Percentiles rank a stretch among this genome's conserved stretches.
Evolutionary conservation across 257 asterid genomes (phyloP).

Genomic region (Verbascum thapsus): DNA sequence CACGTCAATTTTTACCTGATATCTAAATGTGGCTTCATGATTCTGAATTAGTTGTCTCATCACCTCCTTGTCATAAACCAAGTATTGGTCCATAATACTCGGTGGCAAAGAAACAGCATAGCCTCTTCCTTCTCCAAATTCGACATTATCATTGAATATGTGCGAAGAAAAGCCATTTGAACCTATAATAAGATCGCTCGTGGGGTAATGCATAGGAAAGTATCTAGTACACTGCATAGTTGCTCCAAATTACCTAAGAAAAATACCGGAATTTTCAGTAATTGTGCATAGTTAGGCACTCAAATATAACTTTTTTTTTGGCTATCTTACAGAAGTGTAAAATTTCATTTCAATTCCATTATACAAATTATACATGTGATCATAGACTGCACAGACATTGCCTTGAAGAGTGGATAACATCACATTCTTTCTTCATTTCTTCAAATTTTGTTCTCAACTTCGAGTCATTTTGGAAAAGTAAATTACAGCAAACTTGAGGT

Average conservation of each 20-base stretch:
- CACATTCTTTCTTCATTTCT: slow-evolving; percentile 7
- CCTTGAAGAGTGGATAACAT: background rate
- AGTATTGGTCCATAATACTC: slow-evolving; percentile 28
- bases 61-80: slow-evolving; percentile 46
- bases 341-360: background rate
- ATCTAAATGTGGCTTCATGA: slow-evolving; percentile 72
- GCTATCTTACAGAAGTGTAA: background rate
- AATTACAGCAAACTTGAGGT: background rate
- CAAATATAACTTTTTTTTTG: background rate
- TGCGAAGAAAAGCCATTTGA: slow-evolving; percentile 47
- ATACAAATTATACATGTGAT: background rate
- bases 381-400: slow-evolving; percentile 4
- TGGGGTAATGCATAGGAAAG: slow-evolving; percentile 40
- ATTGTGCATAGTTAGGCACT: background rate
- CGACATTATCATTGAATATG: slow-evolving; percentile 30
- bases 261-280: slow-evolving; percentile 12
- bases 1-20: slow-evolving; percentile 52
- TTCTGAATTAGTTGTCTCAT: slow-evolving; percentile 59
- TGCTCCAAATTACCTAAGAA: slow-evolving; percentile 37
- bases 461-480: background rate
- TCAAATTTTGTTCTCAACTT: slow-evolving; percentile 12
- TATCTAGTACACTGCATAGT: slow-evolving; percentile 58
- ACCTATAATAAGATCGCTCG: slow-evolving; percentile 41
- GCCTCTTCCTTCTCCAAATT: slow-evolving; percentile 42
- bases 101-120: slow-evolving; percentile 34